Base-by-base conservation (phyloP, 1,139 yeast species). In the Debaryomyces subglobosus region DNA sequence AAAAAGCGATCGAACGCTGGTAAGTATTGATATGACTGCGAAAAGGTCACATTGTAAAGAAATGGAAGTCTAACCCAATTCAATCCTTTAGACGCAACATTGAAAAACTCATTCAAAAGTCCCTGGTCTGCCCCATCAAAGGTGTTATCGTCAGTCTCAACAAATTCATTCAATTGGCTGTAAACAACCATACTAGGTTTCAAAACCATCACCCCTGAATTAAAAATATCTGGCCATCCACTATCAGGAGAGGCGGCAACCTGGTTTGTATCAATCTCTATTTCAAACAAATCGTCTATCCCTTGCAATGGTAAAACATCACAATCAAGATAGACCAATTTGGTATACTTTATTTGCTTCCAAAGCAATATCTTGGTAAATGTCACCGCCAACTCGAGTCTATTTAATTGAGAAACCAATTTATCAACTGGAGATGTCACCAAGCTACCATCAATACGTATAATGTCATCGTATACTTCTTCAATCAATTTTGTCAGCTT, bases 141-240 rank as follows among this genome's bases (percentile, higher is more conserved):
- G 0, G 68, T 56, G 18, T 52, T 45, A 15, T 48, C 48, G n/a
- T 49, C 55, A n/a, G 43, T 45, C 4, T 34, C 46, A 2, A 57
- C 49, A 34, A 54, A 59, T 8, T 50, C 56, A 21, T 58, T 43
- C 50, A 68, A 61, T 30, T 57, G 53, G 12, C 51, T 48, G 48
- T 54, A 65, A 10, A 61, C 60, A 3, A 41, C 42, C 9, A 45
- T 40, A 47, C 53, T 52, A 6, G 72, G 72, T 49, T 60, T 63
- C 43, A 67, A 54, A n/a, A 65, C 57, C 45, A 68, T 58, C 12
- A 68, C 65, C 3, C 72, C 72, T 9, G 69, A 63, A 51, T 68
- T 68, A 56, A 68, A 68, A 43, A 65, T 65, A 53, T 68, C 73
- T 9, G 73, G 73, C 72, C 73, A 68, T n/a, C 73, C 73, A 8